Percentiles rank a stretch among this genome's conserved stretches.
Conservation (phyloP, 2,329 filamentous ascomycete species). For the Biscogniauxia marginata region DNA sequence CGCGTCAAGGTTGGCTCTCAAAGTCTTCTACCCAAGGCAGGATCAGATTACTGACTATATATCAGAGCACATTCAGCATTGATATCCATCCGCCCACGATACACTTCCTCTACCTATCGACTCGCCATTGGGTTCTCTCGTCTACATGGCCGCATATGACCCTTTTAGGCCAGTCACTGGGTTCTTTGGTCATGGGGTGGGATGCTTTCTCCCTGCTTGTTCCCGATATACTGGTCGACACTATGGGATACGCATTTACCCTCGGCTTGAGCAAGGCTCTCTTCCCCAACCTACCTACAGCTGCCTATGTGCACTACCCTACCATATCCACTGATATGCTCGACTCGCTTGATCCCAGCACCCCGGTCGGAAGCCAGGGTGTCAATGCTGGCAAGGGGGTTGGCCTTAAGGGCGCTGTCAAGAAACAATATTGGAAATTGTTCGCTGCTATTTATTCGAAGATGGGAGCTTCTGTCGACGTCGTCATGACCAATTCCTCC, state of each 20-base stretch:
- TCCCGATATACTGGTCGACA: constrained; percentile 93
- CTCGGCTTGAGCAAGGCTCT: constrained; percentile 79
- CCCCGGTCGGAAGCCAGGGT: constrained; percentile 60
- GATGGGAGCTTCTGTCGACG: constrained; percentile 80
- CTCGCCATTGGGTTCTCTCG: constrained; percentile 79
- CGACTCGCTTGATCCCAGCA: constrained; percentile 68
- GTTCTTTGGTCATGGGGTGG: constrained; percentile 82
- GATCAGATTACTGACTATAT: constrained; percentile 4
- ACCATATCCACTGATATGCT: constrained; percentile 99
- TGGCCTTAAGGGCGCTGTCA: constrained; percentile 67
- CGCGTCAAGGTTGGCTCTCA: constrained; percentile 63
- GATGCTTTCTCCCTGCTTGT: constrained; percentile 91
- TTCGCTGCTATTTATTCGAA: constrained; percentile 82
- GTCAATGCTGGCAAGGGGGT: constrained; percentile 81
- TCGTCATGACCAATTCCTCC: constrained; percentile 95
- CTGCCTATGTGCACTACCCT: constrained; percentile 95
- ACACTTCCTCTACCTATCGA: constrained; percentile 87
- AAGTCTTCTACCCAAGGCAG: not conserved
- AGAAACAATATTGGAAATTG: constrained; percentile 80
- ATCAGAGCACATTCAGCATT: constrained; percentile 85
- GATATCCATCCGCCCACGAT: constrained; percentile 78
- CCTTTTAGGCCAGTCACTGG: constrained; percentile 87
- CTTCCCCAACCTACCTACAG: constrained; percentile 78
- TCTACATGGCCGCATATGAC: constrained; percentile 91
- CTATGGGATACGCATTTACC: constrained; percentile 95